These are phyloP conservation scores for Taphrina wiesneri DNA, from an alignment of 1,139 yeast genomes.

Conservation along the genomic window DNA sequence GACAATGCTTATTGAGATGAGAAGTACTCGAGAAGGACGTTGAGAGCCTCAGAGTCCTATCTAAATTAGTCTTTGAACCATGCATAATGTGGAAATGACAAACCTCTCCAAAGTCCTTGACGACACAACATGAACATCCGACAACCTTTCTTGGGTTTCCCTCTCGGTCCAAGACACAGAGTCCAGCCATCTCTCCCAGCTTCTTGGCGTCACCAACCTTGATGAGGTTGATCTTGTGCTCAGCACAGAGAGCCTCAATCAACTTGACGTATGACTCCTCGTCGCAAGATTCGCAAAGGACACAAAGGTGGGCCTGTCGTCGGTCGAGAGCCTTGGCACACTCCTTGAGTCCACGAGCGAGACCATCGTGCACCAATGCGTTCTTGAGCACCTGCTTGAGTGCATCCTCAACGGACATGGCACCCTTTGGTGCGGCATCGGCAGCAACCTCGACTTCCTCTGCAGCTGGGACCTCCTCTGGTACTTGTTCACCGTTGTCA, in stretches of 20 bases:
- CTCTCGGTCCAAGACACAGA: constrained; percentile 99
- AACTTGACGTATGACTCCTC: constrained; percentile 96
- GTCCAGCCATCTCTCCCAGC: constrained; percentile 99
- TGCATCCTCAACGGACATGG: constrained; percentile 97
- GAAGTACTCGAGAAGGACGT: constrained; percentile 32
- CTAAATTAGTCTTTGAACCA: constrained; percentile 61
- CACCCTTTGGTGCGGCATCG: constrained; percentile 63
- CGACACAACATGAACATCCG: constrained; percentile 99
- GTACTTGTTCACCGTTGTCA: constrained; percentile 35
- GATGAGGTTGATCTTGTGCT: constrained; percentile 94
- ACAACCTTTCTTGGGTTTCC: constrained; percentile 99
- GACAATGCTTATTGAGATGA: constrained; percentile 13
- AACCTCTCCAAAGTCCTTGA: constrained; percentile 53
- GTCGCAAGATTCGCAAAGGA: constrained; percentile 96
- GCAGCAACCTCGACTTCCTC: constrained; percentile 85
- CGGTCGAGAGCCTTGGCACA: constrained; percentile 98
- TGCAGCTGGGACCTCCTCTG: constrained; percentile 54
- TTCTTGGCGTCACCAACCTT: constrained; percentile 99
- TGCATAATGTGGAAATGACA: background rate
- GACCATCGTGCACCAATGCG: constrained; percentile 98
- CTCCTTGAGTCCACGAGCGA: constrained; percentile 99
- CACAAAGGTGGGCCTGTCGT: constrained; percentile 97
- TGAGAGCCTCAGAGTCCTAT: constrained; percentile 97
- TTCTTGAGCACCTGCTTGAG: constrained; percentile 97
- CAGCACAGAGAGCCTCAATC: constrained; percentile 99